phyloP scores from a whole-genome alignment of 2,329 filamentous ascomycete species.

The Monosporascus ibericus region DNA sequence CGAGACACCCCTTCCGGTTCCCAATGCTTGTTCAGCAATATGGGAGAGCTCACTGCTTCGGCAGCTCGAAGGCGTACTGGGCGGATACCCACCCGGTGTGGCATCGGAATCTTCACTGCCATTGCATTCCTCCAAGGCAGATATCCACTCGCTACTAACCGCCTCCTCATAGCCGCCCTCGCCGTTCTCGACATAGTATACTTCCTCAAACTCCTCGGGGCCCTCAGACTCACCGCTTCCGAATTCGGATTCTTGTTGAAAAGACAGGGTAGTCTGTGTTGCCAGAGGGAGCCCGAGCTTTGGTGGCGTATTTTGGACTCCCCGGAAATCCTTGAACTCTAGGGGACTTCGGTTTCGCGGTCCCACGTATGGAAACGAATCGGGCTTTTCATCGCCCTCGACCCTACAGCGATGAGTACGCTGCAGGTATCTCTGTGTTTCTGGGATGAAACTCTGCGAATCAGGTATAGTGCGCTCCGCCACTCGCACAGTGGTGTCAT shows the following conservation, averaged over 20 bases:
- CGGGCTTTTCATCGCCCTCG: neutral
- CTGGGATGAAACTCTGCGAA: neutral
- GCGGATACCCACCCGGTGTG: neutral
- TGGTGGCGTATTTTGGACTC: neutral
- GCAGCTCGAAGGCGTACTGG: neutral
- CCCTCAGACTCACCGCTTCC: too few species aligned
- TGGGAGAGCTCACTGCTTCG: neutral
- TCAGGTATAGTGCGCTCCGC: neutral
- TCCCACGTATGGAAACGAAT: neutral
- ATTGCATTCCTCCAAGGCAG: neutral
- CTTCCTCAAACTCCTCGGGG: too few species aligned
- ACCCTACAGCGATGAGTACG: neutral
- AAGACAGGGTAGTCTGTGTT: neutral
- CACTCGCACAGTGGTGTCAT: constrained; percentile 7
- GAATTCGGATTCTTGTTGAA: neutral
- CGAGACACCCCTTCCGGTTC: too few species aligned
- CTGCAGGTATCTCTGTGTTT: constrained; percentile 1
- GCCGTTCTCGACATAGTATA: too few species aligned
- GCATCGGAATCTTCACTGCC: neutral
- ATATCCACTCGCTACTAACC: neutral
- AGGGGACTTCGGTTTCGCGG: constrained; percentile 10
- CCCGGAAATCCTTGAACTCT: constrained; percentile 19
- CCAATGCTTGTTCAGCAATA: too few species aligned
- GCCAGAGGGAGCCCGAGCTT: neutral
- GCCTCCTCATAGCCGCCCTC: too few species aligned